A percentile compares a stretch with the other conserved stretches of the same genome.
Evolutionary conservation across 2,329 filamentous ascomycete genomes (phyloP).

Genomic region (Fusarium marasasianum): DNA sequence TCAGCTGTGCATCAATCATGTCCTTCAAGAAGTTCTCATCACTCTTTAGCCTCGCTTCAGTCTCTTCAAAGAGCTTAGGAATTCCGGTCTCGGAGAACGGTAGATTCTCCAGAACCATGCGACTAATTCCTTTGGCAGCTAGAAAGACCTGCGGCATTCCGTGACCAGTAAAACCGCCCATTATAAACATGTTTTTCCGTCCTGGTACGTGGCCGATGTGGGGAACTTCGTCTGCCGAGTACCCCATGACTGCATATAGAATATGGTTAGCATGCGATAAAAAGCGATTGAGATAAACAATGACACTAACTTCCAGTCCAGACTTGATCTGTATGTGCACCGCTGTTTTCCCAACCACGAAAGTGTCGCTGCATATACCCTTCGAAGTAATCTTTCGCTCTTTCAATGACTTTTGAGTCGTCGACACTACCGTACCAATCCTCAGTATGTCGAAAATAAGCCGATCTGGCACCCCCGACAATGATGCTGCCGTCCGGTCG

Average conservation of each 20-base stretch:
- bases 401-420: slow-evolving; percentile 56
- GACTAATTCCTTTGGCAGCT: slow-evolving; percentile 22
- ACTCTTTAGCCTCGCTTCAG: not conserved
- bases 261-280: not conserved
- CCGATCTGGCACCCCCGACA: slow-evolving; percentile 48
- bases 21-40: not conserved
- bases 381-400: slow-evolving; percentile 55
- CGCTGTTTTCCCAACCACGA: slow-evolving; percentile 57
- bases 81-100: not conserved
- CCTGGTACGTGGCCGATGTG: not conserved
- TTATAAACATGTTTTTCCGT: slow-evolving; percentile 50
- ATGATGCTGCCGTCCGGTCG: slow-evolving; percentile 53
- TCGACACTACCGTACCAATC: slow-evolving; percentile 59
- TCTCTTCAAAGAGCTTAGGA: not conserved
- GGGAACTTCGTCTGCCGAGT: not conserved
- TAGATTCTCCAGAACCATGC: not conserved
- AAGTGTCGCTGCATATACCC: slow-evolving; percentile 60
- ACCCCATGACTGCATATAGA: not conserved
- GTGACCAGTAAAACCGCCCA: slow-evolving; percentile 48
- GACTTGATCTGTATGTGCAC: slow-evolving; percentile 24
- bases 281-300: rapidly evolving
- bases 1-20: not conserved
- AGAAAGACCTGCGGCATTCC: slow-evolving; percentile 60
- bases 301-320: not conserved
- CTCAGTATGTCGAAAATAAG: slow-evolving; percentile 46